Evolutionary conservation across 495 filamentous ascomycete genomes (phyloP), one percentile per base, ranked within the genome.

Genomic region (Aspergillus diversus): DNA sequence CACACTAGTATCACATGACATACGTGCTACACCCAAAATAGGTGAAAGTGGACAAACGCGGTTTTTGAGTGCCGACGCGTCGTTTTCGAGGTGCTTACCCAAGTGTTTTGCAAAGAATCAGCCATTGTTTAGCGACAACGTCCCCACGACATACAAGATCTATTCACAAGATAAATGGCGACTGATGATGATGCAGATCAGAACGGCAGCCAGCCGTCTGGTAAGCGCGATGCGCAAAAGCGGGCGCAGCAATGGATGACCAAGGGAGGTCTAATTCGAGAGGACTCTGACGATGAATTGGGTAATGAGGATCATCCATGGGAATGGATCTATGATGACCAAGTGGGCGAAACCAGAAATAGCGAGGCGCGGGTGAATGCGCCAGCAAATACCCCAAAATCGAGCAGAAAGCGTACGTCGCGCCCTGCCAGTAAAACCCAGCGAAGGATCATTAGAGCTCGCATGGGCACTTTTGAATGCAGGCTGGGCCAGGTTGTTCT

Each of bases 241-340:
- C 80, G 77, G 5, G 87, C 88, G 31, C 85, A 85, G 54, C 79
- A 84, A 69, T 87, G 83, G 69, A 83, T 92, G 60, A 83, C 83
- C 53, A 83, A 82, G 60, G 86, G 87, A 31, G 89, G 85, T 21
- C 78, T 94, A n/a, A 74, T 81, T 13, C 83, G 91, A 61, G 92
- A 96, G 59, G 92, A 96, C 71, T 96, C 92, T 12, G 94, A 97
- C 77, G 93, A 97, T 66, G 94, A 97, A 71, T 82, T 96, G 9
- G 92, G 92, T 17, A 78, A 86, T 16, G 92, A 95, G 57, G 92
- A 97, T 73, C 79, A 82, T 47, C 92, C 92, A 1, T 99, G 95
- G 95, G 87, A 96, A 71, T 99, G 93, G 94, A 87, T 97, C 33
- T 95, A 95, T 75, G 80, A 80, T 33, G 64, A 75, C 4, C 67